These are phyloP conservation scores for Periglandula ipomoeae DNA, from an alignment of 2,329 filamentous ascomycete species.

Conservation along the genomic window DNA sequence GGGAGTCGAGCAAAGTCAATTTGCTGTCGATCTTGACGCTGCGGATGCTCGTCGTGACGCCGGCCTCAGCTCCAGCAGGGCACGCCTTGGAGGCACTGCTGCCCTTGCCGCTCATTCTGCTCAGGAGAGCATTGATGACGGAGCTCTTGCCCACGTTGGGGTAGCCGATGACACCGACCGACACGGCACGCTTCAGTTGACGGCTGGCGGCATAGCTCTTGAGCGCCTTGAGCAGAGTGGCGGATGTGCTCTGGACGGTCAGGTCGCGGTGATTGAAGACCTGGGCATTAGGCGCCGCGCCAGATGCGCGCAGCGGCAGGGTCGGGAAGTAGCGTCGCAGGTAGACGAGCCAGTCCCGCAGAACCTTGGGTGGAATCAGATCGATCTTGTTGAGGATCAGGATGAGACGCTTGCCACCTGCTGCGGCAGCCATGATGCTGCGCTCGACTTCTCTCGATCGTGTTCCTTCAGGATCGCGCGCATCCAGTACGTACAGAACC, in stretches of 20 bases:
- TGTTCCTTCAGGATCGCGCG: conserved; percentile 83
- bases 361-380: conserved; percentile 69
- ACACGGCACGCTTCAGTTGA: conserved; percentile 80
- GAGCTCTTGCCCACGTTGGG: conserved; percentile 96
- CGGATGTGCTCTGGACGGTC: conserved; percentile 76
- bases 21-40: conserved; percentile 93
- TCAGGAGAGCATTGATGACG: conserved; percentile 86
- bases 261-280: conserved; percentile 89
- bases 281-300: conserved; percentile 73
- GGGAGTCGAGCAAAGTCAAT: conserved; percentile 86
- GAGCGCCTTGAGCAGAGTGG: conserved; percentile 76
- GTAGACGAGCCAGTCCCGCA: conserved; percentile 77
- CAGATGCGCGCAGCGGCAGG: conserved; percentile 76
- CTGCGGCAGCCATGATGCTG: conserved; percentile 79
- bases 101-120: conserved; percentile 60
- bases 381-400: conserved; percentile 95
- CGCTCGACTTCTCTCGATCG: conserved; percentile 85
- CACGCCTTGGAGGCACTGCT: conserved; percentile 54
- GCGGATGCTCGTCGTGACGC: conserved; percentile 80
- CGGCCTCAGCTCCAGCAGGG: conserved; percentile 83
- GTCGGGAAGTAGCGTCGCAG: conserved; percentile 87
- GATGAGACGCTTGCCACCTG: conserved; percentile 77
- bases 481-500: conserved; percentile 86
- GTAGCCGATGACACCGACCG: conserved; percentile 89
- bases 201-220: conserved; percentile 80